Evolutionary conservation across 202 grass and related monocot species (phyloP), one percentile per base, ranked within the genome.

Genomic region (Bolboschoenoplectus hybrid): DNA sequence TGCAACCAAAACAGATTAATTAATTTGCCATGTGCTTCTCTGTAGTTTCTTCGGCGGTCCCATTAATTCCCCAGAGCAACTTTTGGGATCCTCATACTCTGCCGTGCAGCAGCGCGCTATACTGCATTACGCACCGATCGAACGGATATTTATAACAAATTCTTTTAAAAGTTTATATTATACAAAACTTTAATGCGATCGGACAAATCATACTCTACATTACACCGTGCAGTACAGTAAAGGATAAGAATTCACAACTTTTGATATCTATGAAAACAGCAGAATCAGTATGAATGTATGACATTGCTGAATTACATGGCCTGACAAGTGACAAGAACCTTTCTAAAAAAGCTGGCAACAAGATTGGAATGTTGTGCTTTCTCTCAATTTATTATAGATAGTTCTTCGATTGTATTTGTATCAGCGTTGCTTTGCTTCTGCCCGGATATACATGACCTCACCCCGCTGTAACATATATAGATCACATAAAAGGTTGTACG

Each of bases 181-280:
- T 26, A 26, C 26, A 26, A 26, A 26, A 26, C 0, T 26, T 26
- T 26, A 26, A 26, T 0, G 26, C 26, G 26, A 26, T 26, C 26
- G 26, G 26, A 26, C 26, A 26, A 26, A 26, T 26, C 26, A 26
- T 26, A 26, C 26, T 26, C 26, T 26, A 26, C 26, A 26, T 26
- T 26, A 0, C 26, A 26, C 26, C 26, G 26, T 26, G 26, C 26
- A 26, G 26, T 26, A 26, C 26, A 26, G 26, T 26, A 0, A 26
- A 26, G 26, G 26, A 26, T 26, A 26, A 26, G 26, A 26, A 26
- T 26, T 26, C 35, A 67, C 0, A 5, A 34, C 71, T 75, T 75
- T 75, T 77, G 49, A 77, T 56, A 77, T 56, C 56, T 77, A 71
- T 66, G n/a, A 56, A 77, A 5, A 26, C 34, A 38, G 49, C 32